Evolutionary conservation across 2,329 filamentous ascomycete species (phyloP).

Genomic region (Ascochyta lentis): DNA sequence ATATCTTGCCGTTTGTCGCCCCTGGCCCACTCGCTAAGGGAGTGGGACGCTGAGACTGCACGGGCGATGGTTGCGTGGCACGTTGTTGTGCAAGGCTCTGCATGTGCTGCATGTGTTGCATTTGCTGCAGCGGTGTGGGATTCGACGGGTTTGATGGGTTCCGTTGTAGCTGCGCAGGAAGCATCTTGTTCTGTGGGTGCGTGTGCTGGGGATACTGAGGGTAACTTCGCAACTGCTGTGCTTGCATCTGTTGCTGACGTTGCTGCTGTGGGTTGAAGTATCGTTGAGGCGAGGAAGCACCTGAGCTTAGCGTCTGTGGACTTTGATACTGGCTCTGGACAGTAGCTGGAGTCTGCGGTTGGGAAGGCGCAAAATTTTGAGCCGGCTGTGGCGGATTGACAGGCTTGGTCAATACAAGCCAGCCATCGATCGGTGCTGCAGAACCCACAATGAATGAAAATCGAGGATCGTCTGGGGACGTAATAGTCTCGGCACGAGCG

Average conservation of each 20-base stretch:
- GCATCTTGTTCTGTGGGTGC: conserved; percentile 33
- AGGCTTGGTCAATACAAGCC: conserved; percentile 51
- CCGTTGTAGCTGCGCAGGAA: conserved; percentile 40
- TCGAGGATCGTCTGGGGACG: conserved; percentile 41
- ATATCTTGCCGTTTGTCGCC: conserved; percentile 21
- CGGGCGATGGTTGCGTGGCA: conserved; percentile 31
- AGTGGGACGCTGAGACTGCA: conserved; percentile 34
- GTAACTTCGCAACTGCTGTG: conserved; percentile 35
- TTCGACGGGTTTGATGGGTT: conserved; percentile 29
- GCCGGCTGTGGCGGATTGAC: conserved; percentile 22
- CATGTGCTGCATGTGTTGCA: conserved; percentile 42
- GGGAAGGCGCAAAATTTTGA: conserved; percentile 24
- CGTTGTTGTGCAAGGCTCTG: conserved; percentile 42
- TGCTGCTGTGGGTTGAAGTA: conserved; percentile 36
- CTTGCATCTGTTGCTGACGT: conserved; percentile 34
- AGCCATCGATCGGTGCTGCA: conserved; percentile 45
- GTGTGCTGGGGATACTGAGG: conserved; percentile 38
- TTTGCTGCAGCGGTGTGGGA: conserved; percentile 29
- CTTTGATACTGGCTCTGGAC: conserved; percentile 27
- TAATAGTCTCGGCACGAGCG: conserved; percentile 34
- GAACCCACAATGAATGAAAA: conserved; percentile 52
- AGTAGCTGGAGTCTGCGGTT: conserved; percentile 24
- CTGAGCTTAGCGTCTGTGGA: conserved; percentile 28
- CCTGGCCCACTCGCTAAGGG: conserved; percentile 19
- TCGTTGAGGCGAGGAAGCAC: conserved; percentile 28